These are phyloP conservation scores for Pseudozyma hubeiensis DNA, from an alignment of 1,284 basidiomycete genomes.

Conservation along the genomic window DNA sequence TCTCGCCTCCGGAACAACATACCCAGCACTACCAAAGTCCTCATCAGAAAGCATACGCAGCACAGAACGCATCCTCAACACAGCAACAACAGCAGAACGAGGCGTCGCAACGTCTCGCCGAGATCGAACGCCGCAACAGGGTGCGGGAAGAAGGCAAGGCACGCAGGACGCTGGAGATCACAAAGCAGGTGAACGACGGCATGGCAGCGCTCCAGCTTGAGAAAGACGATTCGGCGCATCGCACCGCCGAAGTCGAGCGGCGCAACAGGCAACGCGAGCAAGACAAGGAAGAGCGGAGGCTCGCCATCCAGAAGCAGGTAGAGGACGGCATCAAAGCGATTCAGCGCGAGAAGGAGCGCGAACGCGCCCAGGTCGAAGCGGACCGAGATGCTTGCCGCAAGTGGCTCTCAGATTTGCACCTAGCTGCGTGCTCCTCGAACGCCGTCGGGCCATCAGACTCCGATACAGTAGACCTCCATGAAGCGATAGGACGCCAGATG, in stretches of 20 bases:
- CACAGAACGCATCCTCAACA: too few species aligned
- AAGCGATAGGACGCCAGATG: constrained; percentile 40
- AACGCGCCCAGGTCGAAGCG: constrained; percentile 14
- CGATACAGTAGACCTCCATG: constrained; percentile 16
- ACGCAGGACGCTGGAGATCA: constrained; percentile 20
- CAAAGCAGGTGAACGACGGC: constrained; percentile 28
- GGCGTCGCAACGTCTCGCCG: constrained; percentile 16
- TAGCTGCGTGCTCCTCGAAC: not conserved
- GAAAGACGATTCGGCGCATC: constrained; percentile 14
- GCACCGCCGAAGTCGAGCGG: constrained; percentile 23
- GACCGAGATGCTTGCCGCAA: constrained; percentile 25
- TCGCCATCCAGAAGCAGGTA: constrained; percentile 23
- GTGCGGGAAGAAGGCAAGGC: constrained; percentile 23
- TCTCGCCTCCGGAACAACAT: not conserved
- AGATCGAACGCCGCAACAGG: constrained; percentile 36
- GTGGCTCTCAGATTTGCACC: constrained; percentile 17
- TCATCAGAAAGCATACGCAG: not conserved
- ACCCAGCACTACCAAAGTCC: not conserved
- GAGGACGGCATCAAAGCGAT: constrained; percentile 30
- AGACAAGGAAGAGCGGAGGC: constrained; percentile 22
- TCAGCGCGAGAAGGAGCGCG: constrained; percentile 19
- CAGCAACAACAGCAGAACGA: constrained; percentile 6
- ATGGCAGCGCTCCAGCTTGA: constrained; percentile 27
- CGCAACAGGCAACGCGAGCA: constrained; percentile 32
- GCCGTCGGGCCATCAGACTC: not conserved